Evolutionary conservation across 1,284 basidiomycete genomes (phyloP), one percentile per base, ranked within the genome.

Genomic region (Apiotrichum brassicae): DNA sequence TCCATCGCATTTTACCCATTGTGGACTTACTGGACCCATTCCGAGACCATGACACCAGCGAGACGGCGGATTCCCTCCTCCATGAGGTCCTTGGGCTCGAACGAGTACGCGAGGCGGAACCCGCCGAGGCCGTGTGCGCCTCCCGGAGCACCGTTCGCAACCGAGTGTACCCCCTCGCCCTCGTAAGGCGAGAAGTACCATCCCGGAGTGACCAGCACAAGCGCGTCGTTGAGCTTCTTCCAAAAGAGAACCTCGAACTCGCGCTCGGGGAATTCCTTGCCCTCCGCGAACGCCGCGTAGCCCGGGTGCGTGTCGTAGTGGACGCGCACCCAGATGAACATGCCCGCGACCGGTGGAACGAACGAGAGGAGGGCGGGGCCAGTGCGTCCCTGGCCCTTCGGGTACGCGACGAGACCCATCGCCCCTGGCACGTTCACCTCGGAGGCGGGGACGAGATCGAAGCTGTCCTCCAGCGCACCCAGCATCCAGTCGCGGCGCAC

Each of bases 291-390:
- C 0, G 32, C 41, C 0, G 54, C 41, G 48, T 54, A 62, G 5
- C 26, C 24, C 5, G 58, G 54, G 44, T 57, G 54, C 30, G 59
- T 53, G 28, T 28, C 19, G 48, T 59, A 62, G 52, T 60, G 51
- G 33, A 58, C 55, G 32, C 52, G 53, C 43, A 48, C 53, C 61
- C 61, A 71, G 41, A 73, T 56, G 59, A 66, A 67, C 65, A 67
- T 67, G 53, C 65, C 65, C 5, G 49, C 62, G 9, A 48, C 35
- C 2, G 84, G 84, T 6, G 83, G 81, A 2, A 84, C 78, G 59
- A 85, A 82, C 46, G 79, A 82, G 61, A 86, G 79, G 54, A 82
- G 35, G 2, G 58, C 44, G 2, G 49, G 43, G 13, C 42, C 49
- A 0, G 41, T 36, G 22, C 19, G 9, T 4, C 36, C 39, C 25